Percentiles rank a stretch among this genome's conserved stretches.
Conservation (phyloP, 305 asterid species). For the Fraxinus ornus region DNA sequence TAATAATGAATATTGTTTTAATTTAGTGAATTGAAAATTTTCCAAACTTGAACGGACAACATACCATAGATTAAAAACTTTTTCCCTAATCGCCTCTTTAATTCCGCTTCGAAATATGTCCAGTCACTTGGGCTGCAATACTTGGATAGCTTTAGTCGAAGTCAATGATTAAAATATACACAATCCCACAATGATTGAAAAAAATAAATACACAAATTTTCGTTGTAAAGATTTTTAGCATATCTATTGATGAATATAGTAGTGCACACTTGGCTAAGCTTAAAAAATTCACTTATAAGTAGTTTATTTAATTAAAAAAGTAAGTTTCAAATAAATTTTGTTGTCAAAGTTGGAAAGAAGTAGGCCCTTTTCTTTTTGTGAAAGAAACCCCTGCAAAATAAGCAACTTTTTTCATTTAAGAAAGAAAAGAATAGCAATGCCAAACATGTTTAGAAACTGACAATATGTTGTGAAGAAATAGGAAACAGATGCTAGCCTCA, state of each 20-base stretch:
- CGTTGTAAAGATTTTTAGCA: not conserved
- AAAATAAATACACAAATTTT: not conserved
- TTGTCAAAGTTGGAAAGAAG: constrained; percentile 2
- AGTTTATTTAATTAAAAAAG: not conserved
- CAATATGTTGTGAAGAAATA: not conserved
- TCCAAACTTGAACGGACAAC: constrained; percentile 13
- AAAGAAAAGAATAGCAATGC: not conserved
- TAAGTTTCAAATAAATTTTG: not conserved
- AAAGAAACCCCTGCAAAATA: not conserved
- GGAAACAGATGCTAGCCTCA: not conserved
- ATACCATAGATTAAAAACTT: constrained; percentile 72
- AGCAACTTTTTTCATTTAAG: not conserved
- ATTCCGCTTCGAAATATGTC: constrained; percentile 78
- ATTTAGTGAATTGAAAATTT: constrained; percentile 11
- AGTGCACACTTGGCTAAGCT: not conserved
- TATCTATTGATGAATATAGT: not conserved
- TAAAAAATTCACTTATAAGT: not conserved
- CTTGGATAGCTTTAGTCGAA: constrained; percentile 28
- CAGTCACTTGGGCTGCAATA: constrained; percentile 88
- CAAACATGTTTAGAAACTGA: not conserved
- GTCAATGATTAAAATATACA: constrained; percentile 8
- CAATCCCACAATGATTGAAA: constrained; percentile 11
- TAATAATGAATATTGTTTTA: not conserved
- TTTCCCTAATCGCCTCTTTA: constrained; percentile 78
- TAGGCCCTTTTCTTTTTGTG: not conserved